phyloP scores from a whole-genome alignment of 2,329 filamentous ascomycete species.

The Byssochlamys sp. region DNA sequence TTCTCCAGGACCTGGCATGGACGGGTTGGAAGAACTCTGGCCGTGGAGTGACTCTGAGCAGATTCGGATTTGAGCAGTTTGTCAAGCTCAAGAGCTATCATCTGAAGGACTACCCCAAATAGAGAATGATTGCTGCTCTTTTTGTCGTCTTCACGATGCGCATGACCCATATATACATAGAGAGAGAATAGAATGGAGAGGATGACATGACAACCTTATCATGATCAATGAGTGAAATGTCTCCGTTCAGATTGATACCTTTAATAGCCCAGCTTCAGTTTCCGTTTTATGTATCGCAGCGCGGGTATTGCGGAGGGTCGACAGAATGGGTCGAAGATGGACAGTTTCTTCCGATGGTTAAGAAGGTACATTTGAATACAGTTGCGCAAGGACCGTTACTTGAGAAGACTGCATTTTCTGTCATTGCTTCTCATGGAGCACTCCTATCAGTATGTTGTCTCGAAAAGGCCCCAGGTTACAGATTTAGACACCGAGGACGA shows the following conservation, averaged over 20 bases:
- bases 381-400: too few species aligned
- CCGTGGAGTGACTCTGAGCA: conserved; percentile 79
- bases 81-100: conserved; percentile 95
- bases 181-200: neutral
- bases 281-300: too few species aligned
- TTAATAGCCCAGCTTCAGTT: neutral
- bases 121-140: neutral
- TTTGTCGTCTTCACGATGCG: neutral
- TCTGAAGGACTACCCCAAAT: conserved; percentile 66
- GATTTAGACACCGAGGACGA: too few species aligned
- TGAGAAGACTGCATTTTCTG: too few species aligned
- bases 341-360: too few species aligned
- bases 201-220: neutral
- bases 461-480: too few species aligned
- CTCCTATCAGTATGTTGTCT: too few species aligned
- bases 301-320: too few species aligned
- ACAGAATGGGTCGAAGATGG: too few species aligned
- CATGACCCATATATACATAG: neutral
- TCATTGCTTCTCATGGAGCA: too few species aligned
- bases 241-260: neutral
- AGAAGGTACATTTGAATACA: too few species aligned
- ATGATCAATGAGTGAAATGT: neutral
- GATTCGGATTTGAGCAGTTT: conserved; percentile 88
- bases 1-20: conserved; percentile 72
- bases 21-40: conserved; percentile 97